Percentiles rank a stretch among this genome's conserved stretches.
Evolutionary conservation across 495 filamentous ascomycete genomes (phyloP).

Genomic region (Trichoderma erinaceum): DNA sequence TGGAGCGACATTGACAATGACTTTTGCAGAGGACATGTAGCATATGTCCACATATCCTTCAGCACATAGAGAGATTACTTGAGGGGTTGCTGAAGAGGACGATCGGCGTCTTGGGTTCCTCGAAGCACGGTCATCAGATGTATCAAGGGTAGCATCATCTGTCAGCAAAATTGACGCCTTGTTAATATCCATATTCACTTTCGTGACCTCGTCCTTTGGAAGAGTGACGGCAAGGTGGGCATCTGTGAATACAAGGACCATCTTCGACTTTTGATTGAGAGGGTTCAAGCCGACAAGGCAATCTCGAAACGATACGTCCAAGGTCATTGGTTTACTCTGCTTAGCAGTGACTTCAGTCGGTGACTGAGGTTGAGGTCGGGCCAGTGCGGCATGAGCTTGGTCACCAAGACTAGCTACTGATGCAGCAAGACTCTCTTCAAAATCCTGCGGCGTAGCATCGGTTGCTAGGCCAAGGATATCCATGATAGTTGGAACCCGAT

Average conservation of each 20-base stretch:
- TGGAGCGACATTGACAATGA: constrained; percentile 47
- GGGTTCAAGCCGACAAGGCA: constrained; percentile 85
- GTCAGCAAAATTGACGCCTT: constrained; percentile 79
- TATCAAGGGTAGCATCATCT: constrained; percentile 60
- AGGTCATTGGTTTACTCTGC: constrained; percentile 43
- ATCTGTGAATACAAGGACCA: constrained; percentile 70
- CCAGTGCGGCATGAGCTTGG: constrained; percentile 42
- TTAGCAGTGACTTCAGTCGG: background rate
- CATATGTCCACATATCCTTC: constrained; percentile 79
- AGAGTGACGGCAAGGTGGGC: constrained; percentile 58
- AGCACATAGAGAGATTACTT: constrained; percentile 58
- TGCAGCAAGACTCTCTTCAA: constrained; percentile 67
- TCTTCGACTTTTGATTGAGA: constrained; percentile 63
- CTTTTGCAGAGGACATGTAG: constrained; percentile 72
- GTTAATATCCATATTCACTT: constrained; percentile 59
- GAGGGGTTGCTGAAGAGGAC: constrained; percentile 46
- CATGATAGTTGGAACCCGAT: constrained; percentile 74
- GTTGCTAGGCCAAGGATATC: constrained; percentile 64
- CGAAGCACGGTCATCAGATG: constrained; percentile 37
- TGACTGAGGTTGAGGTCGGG: background rate
- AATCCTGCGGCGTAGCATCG: constrained; percentile 63
- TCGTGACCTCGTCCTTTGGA: constrained; percentile 53
- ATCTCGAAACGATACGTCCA: constrained; percentile 71
- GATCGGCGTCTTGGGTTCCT: constrained; percentile 35
- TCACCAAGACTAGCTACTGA: constrained; percentile 75